These are phyloP conservation scores for Backusella tarrabulga DNA, from an alignment of 192 early-diverging fungal genomes.

Conservation along the genomic window DNA sequence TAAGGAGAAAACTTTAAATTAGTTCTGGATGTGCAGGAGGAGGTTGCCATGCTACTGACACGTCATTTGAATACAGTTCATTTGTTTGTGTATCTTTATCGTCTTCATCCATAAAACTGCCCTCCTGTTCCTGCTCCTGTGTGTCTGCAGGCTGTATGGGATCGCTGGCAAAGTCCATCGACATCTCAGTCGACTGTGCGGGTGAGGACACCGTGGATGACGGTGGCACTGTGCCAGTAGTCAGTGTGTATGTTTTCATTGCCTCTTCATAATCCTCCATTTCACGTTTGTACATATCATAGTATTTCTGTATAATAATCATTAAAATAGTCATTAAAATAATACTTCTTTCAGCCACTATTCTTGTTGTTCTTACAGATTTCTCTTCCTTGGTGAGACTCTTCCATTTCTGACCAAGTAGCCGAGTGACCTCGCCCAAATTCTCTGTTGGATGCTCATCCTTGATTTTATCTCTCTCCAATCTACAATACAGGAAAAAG, in stretches of 20 bases:
- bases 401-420: conserved; percentile 45
- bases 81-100: conserved; percentile 1
- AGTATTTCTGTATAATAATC: conserved; percentile 30
- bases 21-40: conserved; percentile 5
- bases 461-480: conserved; percentile 43
- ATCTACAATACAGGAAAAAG: conserved; percentile 39
- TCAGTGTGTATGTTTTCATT: conserved; percentile 25
- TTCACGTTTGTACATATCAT: conserved; percentile 15
- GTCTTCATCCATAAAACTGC: neutral
- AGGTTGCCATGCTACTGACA: conserved; percentile 4
- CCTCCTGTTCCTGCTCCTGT: neutral
- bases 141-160: neutral
- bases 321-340: neutral
- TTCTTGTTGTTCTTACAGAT: conserved; percentile 9
- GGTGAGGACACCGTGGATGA: conserved; percentile 6
- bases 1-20: conserved; percentile 8
- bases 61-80: conserved; percentile 2
- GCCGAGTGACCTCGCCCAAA: conserved; percentile 35
- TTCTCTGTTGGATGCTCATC: conserved; percentile 39
- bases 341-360: neutral
- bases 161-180: conserved; percentile 8
- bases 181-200: conserved; percentile 14
- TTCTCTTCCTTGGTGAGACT: conserved; percentile 38
- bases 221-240: neutral
- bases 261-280: conserved; percentile 34